Evolutionary conservation across 2,329 filamentous ascomycete genomes (phyloP), one percentile per base, ranked within the genome.

Genomic region (Didymosphaeria variabile): DNA sequence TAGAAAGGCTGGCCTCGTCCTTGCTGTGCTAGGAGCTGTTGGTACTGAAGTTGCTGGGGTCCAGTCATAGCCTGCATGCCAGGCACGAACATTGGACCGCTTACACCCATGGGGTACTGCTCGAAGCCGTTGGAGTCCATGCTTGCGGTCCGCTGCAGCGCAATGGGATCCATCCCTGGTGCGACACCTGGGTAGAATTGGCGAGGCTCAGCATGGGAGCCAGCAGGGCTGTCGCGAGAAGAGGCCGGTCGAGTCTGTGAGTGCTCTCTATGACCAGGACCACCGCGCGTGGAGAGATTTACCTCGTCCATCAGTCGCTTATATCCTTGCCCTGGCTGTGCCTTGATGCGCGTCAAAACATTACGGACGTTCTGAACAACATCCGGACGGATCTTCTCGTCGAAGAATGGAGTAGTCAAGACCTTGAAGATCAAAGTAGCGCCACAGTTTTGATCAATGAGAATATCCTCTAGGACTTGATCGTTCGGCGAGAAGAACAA

Each of bases 261-360:
- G 54, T 74, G 72, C 23, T 79, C 76, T 23, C 77, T 74, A 57
- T 76, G 67, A 36, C 71, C 72, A 42, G 79, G 77, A 55, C 80
- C 79, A 55, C 77, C 78, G 45, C 83, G 81, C 19, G 82, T 84
- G 1, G 94, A 96, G 40, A 99, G 82, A 62, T 94, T 94, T 69
- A 99, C 95, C 77, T 99, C 95, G 72, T 99, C 95, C 95, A 99
- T 99, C 62, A 99, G 82, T 56, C 95, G 91, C 85, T 98, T 99
- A 83, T 99, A 99, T 55, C 95, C 95, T 80, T 98, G 95, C 64
- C 90, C 91, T 17, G 95, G 93, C 72, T 97, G 92, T 6, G 93
- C 94, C 82, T 97, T 97, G 79, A 98, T 90, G 72, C 91, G 91
- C 36, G 94, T 81, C 36, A 99, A 85, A 42, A 98, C 93, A 70